Evolutionary conservation across 495 filamentous ascomycete species (phyloP), one percentile per base, ranked within the genome.

Genomic region (Hypomontagnella monticulosa): DNA sequence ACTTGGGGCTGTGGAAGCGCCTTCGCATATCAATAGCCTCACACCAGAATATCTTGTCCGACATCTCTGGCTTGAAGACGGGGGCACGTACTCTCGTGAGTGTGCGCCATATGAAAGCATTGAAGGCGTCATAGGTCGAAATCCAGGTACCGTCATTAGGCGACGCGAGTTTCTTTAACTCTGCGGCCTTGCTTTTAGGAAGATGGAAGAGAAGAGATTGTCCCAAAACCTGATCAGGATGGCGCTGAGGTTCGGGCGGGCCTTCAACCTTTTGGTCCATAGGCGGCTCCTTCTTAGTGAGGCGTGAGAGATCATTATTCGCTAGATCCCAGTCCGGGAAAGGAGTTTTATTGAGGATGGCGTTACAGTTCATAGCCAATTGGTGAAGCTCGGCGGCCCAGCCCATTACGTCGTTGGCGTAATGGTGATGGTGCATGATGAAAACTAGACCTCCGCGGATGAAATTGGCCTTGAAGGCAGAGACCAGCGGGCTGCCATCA

Each of bases 81-180:
- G 73, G 61, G 0, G 73, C 71, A 5, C 77, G 76, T 11, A 76
- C 63, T 14, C 49, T 33, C 4, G 49, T 75, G 67, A 10, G 73
- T 70, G 2, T 78, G 23, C 77, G 73, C 71, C 75, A 78, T 11
- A 80, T 57, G 44, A 76, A 77, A 4, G 80, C 78, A 0, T 71
- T 67, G 37, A 75, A 79, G 18, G 79, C 78, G 44, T 81, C 78
- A 38, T 78, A 80, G 6, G 75, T 80, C 0, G 80, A 82, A 44
- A 81, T 74, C 73, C 73, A 78, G 5, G 69, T 4, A 41, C 75
- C 49, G 6, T 69, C 75, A 11, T 56, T 37, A 1, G 77, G 77
- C 0, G 52, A 61, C 0, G 78, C 76, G 1, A 80, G 66, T 23
- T 61, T 67, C 58, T 80, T 80, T 1, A 81, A 54, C 47, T 76